phyloP scores from a whole-genome alignment of 352 stramenopile species.

The Phytophthora parvispora region DNA sequence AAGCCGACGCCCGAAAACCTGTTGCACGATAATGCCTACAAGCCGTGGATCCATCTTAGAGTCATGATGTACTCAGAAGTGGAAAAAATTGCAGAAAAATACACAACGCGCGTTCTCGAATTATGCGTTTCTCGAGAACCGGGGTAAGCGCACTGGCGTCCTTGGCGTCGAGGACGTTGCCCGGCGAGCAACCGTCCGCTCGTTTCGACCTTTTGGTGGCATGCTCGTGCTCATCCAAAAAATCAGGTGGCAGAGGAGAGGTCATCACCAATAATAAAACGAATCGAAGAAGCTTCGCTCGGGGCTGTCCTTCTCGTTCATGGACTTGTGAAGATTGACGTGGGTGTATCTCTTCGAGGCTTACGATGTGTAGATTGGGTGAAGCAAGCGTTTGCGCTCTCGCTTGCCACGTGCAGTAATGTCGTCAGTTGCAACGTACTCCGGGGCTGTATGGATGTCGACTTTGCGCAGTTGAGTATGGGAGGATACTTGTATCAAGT shows the following conservation, averaged over 20 bases:
- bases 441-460: not conserved
- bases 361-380: not conserved
- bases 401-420: conserved; percentile 1
- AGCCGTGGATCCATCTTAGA: not conserved
- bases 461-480: not conserved
- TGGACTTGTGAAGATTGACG: not conserved
- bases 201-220: not conserved
- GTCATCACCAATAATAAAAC: not conserved
- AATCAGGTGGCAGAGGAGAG: conserved; percentile 1
- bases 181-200: not conserved
- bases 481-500: conserved; percentile 9
- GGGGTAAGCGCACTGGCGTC: no score
- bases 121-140: not conserved
- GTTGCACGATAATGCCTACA: conserved; percentile 28
- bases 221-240: not conserved
- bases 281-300: not conserved
- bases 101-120: not conserved
- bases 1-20: conserved; percentile 11
- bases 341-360: not conserved
- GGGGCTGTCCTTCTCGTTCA: not conserved
- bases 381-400: not conserved
- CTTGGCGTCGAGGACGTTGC: not conserved
- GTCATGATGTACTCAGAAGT: not conserved
- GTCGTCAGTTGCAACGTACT: not conserved
- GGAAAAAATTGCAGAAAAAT: not conserved